These are phyloP conservation scores for Sordariomycetes sp. DNA, from an alignment of 2,329 filamentous ascomycete genomes.

Conservation along the genomic window DNA sequence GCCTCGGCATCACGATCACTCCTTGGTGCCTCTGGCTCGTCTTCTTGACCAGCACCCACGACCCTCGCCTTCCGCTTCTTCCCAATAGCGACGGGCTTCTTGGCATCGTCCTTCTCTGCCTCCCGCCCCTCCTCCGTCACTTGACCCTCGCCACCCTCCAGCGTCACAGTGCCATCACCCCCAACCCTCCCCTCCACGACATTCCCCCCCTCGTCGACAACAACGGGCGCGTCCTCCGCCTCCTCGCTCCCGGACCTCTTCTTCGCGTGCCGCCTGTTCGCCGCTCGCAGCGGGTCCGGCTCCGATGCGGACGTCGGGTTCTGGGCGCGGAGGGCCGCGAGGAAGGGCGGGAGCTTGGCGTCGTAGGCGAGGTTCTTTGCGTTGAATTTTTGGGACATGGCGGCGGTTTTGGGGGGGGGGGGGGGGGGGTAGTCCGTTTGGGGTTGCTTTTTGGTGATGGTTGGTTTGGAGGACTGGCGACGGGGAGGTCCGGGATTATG, in stretches of 20 bases:
- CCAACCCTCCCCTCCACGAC: slow-evolving; percentile 37
- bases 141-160: slow-evolving; percentile 9
- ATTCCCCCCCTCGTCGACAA: slow-evolving; percentile 61
- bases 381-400: slow-evolving; percentile 48
- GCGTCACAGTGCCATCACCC: slow-evolving; percentile 24
- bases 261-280: slow-evolving; percentile 27
- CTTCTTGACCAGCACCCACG: slow-evolving; percentile 12
- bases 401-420: not conserved
- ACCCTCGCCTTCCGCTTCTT: slow-evolving; percentile 45
- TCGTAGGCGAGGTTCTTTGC: slow-evolving; percentile 59
- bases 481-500: not conserved
- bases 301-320: slow-evolving; percentile 29
- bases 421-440: not conserved
- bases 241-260: slow-evolving; percentile 51
- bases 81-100: slow-evolving; percentile 12
- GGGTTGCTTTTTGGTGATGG: not conserved
- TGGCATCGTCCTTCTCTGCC: too few species aligned
- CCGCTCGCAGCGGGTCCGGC: slow-evolving; percentile 38
- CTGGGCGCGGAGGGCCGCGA: slow-evolving; percentile 41
- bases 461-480: not conserved
- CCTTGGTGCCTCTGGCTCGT: not conserved
- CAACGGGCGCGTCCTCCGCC: slow-evolving; percentile 63
- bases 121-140: slow-evolving; percentile 11
- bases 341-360: slow-evolving; percentile 44
- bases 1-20: slow-evolving; percentile 17